phyloP scores from a whole-genome alignment of 306 rosid genomes.

The Sindora glabra region DNA sequence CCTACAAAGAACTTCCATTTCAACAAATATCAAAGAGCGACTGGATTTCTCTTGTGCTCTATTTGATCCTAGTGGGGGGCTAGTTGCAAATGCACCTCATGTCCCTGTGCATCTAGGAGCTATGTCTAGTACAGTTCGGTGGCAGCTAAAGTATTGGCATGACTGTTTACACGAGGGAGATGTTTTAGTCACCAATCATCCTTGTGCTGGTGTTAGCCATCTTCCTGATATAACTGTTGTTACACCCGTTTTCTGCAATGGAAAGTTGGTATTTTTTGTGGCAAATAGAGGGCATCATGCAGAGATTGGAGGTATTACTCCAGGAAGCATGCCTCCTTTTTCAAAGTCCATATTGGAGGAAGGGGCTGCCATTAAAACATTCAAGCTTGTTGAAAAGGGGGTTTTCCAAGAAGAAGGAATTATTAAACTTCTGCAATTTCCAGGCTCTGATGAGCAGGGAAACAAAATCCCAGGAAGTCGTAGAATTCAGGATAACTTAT shows the following conservation, averaged over 20 bases:
- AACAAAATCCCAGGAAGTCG: constrained; percentile 71
- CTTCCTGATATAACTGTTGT: constrained; percentile 59
- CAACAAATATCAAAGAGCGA: constrained; percentile 55
- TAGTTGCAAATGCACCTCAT: constrained; percentile 62
- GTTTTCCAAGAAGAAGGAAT: constrained; percentile 80
- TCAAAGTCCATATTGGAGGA: constrained; percentile 61
- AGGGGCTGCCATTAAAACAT: constrained; percentile 61
- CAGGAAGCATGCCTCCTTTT: constrained; percentile 67
- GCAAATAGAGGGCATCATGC: constrained; percentile 64
- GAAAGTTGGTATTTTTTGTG: constrained; percentile 45
- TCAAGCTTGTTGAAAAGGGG: constrained; percentile 84
- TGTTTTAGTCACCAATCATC: constrained; percentile 56
- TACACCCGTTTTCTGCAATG: constrained; percentile 44
- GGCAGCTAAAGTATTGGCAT: constrained; percentile 52
- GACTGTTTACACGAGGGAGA: constrained; percentile 47
- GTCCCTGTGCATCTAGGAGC: constrained; percentile 59
- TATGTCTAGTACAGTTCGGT: constrained; percentile 55
- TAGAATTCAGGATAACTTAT: constrained; percentile 81
- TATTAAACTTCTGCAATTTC: constrained; percentile 56
- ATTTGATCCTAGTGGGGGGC: constrained; percentile 57
- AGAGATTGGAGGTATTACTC: constrained; percentile 59
- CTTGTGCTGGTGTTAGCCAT: constrained; percentile 64
- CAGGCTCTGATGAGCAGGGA: constrained; percentile 34
- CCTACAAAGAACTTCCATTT: constrained; percentile 55
- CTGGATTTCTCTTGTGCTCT: constrained; percentile 62